phyloP scores from a whole-genome alignment of 257 asterid genomes.

The Thymus mandschuricus region DNA sequence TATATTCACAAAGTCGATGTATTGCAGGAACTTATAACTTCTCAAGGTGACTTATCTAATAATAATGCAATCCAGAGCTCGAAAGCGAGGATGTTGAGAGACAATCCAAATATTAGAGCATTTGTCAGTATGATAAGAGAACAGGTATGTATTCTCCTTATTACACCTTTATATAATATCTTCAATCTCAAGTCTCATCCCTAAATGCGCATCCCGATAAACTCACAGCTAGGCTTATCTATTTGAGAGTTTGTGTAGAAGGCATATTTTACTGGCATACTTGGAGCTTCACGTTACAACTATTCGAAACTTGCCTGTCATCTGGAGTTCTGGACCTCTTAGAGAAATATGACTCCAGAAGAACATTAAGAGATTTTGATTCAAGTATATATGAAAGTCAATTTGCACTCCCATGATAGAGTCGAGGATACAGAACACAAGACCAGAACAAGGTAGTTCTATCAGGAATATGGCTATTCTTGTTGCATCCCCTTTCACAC shows the following conservation, averaged over 20 bases:
- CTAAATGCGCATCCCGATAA: neutral
- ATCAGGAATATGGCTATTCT: neutral
- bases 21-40: constrained; percentile 44
- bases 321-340: neutral
- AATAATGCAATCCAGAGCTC: constrained; percentile 34
- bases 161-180: constrained; percentile 3
- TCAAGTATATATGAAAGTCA: neutral
- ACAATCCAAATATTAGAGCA: constrained; percentile 54
- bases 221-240: neutral
- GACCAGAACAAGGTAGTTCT: neutral
- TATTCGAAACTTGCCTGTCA: neutral
- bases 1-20: constrained; percentile 19
- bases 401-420: neutral
- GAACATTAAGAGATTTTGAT: neutral
- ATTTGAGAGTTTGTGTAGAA: neutral
- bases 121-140: constrained; percentile 68
- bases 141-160: constrained; percentile 46
- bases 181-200: neutral
- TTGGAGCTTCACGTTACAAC: constrained; percentile 5
- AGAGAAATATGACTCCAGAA: constrained; percentile 13
- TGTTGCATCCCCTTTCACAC: neutral
- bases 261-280: neutral
- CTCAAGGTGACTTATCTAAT: constrained; percentile 41
- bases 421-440: neutral
- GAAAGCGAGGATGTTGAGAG: constrained; percentile 37